These are phyloP conservation scores for Sonneratia alba DNA, from an alignment of 345 rosid species.

Conservation along the genomic window DNA sequence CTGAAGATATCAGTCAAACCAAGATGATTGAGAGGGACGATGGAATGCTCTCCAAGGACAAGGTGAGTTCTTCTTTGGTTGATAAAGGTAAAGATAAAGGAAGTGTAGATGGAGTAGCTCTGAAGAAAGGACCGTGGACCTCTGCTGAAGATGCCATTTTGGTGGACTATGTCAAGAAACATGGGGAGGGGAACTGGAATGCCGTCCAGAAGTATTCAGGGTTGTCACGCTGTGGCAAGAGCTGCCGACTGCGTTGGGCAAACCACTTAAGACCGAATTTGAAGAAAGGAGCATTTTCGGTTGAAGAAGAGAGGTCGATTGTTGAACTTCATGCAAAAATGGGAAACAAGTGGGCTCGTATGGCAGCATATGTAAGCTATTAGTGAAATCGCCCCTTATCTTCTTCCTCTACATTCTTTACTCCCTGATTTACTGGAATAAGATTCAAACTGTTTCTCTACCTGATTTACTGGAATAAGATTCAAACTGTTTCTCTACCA, in stretches of 20 bases:
- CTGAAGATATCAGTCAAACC: slow-evolving; percentile 50
- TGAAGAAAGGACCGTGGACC: slow-evolving; percentile 99
- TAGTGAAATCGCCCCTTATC: background rate
- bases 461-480: background rate
- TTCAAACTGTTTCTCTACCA: too few relatives aligned
- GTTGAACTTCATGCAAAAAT: slow-evolving; percentile 84
- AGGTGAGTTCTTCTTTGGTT: slow-evolving; percentile 38
- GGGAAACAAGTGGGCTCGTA: slow-evolving; percentile 99
- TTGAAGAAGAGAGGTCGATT: slow-evolving; percentile 81
- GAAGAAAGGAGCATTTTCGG: slow-evolving; percentile 95
- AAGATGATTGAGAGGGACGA: slow-evolving; percentile 59
- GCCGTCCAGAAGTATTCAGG: slow-evolving; percentile 87
- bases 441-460: too few relatives aligned
- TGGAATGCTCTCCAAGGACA: slow-evolving; percentile 36
- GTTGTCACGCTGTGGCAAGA: slow-evolving; percentile 88
- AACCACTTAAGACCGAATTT: slow-evolving; percentile 95
- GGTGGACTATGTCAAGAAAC: slow-evolving; percentile 83
- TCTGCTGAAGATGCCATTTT: slow-evolving; percentile 87
- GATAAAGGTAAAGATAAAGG: slow-evolving; percentile 38
- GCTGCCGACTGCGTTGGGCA: slow-evolving; percentile 97
- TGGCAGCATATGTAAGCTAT: slow-evolving; percentile 87
- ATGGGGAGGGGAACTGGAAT: slow-evolving; percentile 98
- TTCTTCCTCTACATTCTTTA: too few relatives aligned
- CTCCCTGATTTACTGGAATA: background rate
- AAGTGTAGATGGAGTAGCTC: slow-evolving; percentile 30